Evolutionary conservation across 2,329 filamentous ascomycete genomes (phyloP).

Genomic region (Colletotrichum lupini): DNA sequence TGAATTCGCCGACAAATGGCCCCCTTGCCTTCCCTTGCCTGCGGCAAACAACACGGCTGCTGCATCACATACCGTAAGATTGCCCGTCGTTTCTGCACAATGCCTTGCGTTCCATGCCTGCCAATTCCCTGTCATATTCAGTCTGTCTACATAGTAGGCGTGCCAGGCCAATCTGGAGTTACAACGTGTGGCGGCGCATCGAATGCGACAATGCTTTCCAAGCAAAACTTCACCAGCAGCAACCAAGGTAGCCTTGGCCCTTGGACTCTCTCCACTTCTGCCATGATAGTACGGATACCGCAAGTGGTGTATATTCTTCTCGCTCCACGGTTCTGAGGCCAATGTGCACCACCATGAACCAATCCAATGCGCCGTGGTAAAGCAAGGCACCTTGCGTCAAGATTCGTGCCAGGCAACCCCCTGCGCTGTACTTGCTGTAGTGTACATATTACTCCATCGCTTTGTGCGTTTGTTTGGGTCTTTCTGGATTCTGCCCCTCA

Average conservation of each 20-base stretch:
- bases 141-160: neutral
- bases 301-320: neutral
- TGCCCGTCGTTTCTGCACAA: neutral
- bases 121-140: neutral
- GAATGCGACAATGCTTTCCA: neutral
- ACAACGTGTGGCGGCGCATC: neutral
- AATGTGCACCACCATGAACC: neutral
- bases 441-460: neutral
- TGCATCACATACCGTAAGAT: neutral
- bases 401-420: constrained; percentile 21
- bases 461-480: constrained; percentile 26
- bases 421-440: neutral
- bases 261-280: neutral
- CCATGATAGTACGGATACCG: neutral
- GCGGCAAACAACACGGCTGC: neutral
- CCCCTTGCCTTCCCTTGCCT: neutral
- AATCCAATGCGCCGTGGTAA: neutral
- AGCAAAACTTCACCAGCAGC: neutral
- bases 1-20: neutral
- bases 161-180: neutral
- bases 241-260: neutral
- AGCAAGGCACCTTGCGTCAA: constrained; percentile 17
- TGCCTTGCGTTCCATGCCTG: neutral
- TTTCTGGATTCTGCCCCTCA: constrained; percentile 11
- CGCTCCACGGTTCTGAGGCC: neutral